Evolutionary conservation across 805 yeast genomes (phyloP), one percentile per base, ranked within the genome.

Genomic region (Candida alai): DNA sequence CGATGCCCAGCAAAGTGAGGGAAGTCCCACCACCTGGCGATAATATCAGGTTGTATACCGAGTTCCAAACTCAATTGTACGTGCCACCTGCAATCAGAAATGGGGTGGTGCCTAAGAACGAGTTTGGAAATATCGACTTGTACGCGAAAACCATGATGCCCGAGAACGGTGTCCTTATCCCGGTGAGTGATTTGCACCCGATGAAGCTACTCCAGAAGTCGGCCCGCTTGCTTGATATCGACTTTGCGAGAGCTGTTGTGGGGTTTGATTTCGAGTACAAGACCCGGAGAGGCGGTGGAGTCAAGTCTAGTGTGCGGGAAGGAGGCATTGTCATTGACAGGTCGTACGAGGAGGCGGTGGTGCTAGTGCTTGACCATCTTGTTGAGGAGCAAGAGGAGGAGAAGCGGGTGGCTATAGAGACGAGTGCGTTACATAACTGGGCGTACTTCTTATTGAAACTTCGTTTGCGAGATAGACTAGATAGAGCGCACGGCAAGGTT

Each of bases 141-240:
- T 90, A 84, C 56, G 73, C 73, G 1, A 74, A 80, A 0, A 64
- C 76, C 27, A 90, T 90, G 97, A 61, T 90, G 2, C 98, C 98
- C 0, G 68, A 61, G 12, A 89, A 90, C 15, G 94, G 85, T 6
- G 72, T 64, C 8, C 73, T 85, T 35, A 60, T 88, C 5, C 44
- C 45, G 2, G 42, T 49, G 2, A 36, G 48, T 1, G 18, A 20
- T 3, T 45, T 37, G 1, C 34, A 32, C 3, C 62, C 70, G 5
- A 58, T 74, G 45, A 69, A 73, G 24, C 56, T 70, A 37, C 76
- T 84, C 0, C 76, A 73, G 24, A 68, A 67, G 30, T 96, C 97
- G 0, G 95, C 95, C 0, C 73, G 72, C 38, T 51, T 78, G 1
- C 48, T 89, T 8, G 76, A 73, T 0, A 69, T 90, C 5, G 95